These are phyloP conservation scores for Populus hybrid DNA, from an alignment of 441 rosid genomes.

Conservation along the genomic window DNA sequence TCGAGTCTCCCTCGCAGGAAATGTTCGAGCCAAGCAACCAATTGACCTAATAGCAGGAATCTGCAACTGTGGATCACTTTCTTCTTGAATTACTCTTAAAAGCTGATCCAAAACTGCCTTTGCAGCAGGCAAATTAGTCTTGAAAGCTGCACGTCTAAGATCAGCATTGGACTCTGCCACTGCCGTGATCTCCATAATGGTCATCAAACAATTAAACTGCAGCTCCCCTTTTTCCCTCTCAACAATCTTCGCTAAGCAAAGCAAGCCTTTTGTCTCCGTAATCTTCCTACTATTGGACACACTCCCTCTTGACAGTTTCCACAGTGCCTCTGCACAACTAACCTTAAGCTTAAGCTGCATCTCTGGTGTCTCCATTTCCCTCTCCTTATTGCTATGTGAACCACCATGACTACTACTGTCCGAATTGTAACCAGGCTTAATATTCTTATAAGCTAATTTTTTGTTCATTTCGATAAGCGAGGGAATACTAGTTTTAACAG, in stretches of 20 bases:
- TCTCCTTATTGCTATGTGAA: constrained; percentile 38
- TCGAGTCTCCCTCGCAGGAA: constrained; percentile 50
- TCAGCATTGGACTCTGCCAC: constrained; percentile 51
- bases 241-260: constrained; percentile 49
- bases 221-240: constrained; percentile 45
- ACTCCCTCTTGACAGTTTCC: constrained; percentile 42
- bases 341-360: constrained; percentile 35
- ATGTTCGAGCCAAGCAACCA: constrained; percentile 56
- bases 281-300: constrained; percentile 40
- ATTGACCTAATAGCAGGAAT: constrained; percentile 46
- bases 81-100: constrained; percentile 43
- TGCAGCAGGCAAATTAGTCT: constrained; percentile 55
- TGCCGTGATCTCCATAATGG: constrained; percentile 43
- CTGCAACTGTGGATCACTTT: constrained; percentile 27
- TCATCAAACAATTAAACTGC: constrained; percentile 49
- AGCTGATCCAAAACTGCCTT: constrained; percentile 56
- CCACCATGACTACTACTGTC: constrained; percentile 39
- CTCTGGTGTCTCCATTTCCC: constrained; percentile 38
- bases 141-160: constrained; percentile 52
- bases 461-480: constrained; percentile 50
- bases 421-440: constrained; percentile 9
- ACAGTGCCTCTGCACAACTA: constrained; percentile 46
- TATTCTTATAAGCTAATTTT: constrained; percentile 27
- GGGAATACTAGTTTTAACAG: constrained; percentile 38
- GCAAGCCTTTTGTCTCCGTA: constrained; percentile 50